A percentile compares a stretch with the other conserved stretches of the same genome.
phyloP scores from a whole-genome alignment of 192 early-diverging fungal species.

The Backusella australiensis region DNA sequence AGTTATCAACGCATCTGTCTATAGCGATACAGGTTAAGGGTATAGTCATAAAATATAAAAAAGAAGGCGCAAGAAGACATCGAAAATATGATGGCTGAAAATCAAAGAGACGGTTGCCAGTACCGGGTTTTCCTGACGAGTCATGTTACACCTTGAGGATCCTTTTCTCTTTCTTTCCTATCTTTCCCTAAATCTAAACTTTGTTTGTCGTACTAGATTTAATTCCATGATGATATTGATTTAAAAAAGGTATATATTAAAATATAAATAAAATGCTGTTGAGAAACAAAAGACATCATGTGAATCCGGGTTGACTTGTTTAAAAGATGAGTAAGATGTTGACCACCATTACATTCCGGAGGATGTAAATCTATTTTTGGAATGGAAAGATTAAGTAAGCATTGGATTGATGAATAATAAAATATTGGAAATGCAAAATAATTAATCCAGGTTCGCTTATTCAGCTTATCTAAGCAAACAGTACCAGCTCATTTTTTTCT shows the following conservation, averaged over 20 bases:
- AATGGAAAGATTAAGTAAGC: neutral
- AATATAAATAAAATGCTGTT: neutral
- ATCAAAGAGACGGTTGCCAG: neutral
- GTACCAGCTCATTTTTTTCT: neutral
- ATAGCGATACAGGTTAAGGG: neutral
- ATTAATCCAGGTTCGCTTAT: neutral
- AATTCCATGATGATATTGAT: neutral
- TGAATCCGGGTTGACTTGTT: neutral
- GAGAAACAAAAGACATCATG: neutral
- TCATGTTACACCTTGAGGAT: neutral
- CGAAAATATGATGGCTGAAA: neutral
- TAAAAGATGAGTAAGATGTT: neutral
- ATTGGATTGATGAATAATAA: neutral
- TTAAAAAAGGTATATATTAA: neutral
- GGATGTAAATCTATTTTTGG: neutral
- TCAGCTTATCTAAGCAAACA: neutral
- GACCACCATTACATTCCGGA: neutral
- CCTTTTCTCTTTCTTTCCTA: neutral
- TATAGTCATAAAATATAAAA: neutral
- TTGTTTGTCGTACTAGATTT: neutral
- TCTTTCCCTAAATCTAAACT: neutral
- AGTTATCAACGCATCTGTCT: neutral
- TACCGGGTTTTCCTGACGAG: neutral
- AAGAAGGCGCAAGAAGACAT: neutral
- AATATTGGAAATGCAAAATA: neutral